A percentile compares a stretch with the other conserved stretches of the same genome.
Evolutionary conservation across 2,329 filamentous ascomycete genomes (phyloP).

Genomic region (Ceratocystis colombiana): DNA sequence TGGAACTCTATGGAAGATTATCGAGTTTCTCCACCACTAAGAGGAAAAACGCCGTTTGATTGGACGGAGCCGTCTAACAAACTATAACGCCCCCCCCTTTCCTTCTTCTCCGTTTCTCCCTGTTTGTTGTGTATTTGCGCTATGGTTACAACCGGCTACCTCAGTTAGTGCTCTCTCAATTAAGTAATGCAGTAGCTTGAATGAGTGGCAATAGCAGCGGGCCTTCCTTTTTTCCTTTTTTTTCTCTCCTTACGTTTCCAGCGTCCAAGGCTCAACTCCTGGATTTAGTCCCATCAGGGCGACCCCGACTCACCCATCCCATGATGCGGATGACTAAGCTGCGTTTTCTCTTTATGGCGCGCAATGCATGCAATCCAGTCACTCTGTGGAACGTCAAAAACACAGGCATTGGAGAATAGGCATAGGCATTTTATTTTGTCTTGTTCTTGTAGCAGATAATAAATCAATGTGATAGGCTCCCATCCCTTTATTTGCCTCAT

Average conservation of each 20-base stretch:
- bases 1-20: conserved; percentile 4
- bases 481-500: too few species aligned
- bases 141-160: neutral
- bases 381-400: neutral
- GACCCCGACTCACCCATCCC: too few species aligned
- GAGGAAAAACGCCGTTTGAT: neutral
- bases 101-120: neutral
- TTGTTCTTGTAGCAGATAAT: too few species aligned
- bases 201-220: too few species aligned
- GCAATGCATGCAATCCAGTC: neutral
- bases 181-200: too few species aligned
- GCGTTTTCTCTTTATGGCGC: neutral
- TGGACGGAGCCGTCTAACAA: neutral
- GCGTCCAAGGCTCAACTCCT: too few species aligned
- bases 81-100: neutral
- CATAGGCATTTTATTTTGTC: neutral
- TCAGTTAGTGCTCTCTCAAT: too few species aligned
- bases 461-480: too few species aligned
- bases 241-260: too few species aligned
- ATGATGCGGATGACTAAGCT: neutral
- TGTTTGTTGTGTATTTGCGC: neutral
- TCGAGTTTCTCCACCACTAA: conserved; percentile 2
- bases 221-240: neutral
- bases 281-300: too few species aligned
- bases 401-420: neutral